phyloP scores from a whole-genome alignment of 805 yeast genomes.

The Candida schatavii region DNA sequence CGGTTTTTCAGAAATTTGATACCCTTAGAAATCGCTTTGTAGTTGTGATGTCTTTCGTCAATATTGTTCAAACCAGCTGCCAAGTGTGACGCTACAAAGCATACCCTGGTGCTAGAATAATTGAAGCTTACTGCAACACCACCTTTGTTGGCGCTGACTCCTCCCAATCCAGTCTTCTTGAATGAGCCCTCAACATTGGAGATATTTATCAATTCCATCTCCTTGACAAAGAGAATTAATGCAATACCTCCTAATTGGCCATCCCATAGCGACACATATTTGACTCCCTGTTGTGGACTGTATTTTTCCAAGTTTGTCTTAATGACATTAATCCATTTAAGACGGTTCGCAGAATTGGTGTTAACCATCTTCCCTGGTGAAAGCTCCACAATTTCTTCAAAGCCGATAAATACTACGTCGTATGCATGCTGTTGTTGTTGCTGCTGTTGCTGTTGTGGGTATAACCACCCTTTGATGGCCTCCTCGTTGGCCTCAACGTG shows the following conservation, averaged over 20 bases:
- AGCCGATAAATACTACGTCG: slow-evolving; percentile 77
- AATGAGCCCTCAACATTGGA: slow-evolving; percentile 65
- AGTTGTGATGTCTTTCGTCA: slow-evolving; percentile 84
- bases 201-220: slow-evolving; percentile 48
- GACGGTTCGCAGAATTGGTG: slow-evolving; percentile 61
- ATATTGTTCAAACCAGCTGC: slow-evolving; percentile 88
- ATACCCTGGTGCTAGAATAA: slow-evolving; percentile 64
- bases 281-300: slow-evolving; percentile 30
- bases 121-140: slow-evolving; percentile 70
- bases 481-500: slow-evolving; percentile 33
- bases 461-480: slow-evolving; percentile 43
- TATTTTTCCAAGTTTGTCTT: slow-evolving; percentile 41
- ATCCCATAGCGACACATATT: slow-evolving; percentile 61
- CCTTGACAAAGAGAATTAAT: slow-evolving; percentile 63
- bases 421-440: slow-evolving; percentile 36
- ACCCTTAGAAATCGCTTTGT: slow-evolving; percentile 71
- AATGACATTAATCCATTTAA: slow-evolving; percentile 66
- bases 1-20: slow-evolving; percentile 57
- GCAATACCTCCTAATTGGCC: slow-evolving; percentile 87
- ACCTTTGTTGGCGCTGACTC: slow-evolving; percentile 81
- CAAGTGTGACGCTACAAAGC: slow-evolving; percentile 81
- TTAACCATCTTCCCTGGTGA: slow-evolving; percentile 80
- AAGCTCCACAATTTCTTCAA: slow-evolving; percentile 87
- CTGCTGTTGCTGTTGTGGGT: slow-evolving; percentile 31
- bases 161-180: slow-evolving; percentile 92